Conservation (phyloP, 1,284 basidiomycete genomes). For the Ceratobasidium sp. region DNA sequence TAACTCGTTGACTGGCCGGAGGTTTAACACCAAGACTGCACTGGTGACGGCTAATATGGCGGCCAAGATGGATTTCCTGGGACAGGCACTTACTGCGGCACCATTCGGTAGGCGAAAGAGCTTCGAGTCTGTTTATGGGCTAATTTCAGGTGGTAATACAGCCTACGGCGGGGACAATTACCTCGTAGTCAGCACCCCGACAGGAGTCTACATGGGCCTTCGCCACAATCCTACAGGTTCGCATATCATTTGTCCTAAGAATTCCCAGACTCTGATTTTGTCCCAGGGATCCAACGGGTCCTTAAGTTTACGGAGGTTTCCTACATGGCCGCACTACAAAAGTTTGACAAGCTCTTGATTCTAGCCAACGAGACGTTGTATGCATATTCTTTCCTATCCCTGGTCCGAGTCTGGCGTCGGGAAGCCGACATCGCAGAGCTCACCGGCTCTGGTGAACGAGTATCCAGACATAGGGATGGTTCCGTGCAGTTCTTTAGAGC, state of each 20-base stretch:
- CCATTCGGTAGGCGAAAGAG: conserved; percentile 69
- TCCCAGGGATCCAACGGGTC: conserved; percentile 69
- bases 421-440: conserved; percentile 64
- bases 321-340: conserved; percentile 70
- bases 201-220: conserved; percentile 75
- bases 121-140: not conserved
- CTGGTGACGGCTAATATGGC: conserved; percentile 55
- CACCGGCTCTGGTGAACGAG: conserved; percentile 69
- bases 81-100: conserved; percentile 70
- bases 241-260: not conserved
- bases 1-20: conserved; percentile 69
- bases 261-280: conserved; percentile 7
- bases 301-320: conserved; percentile 66
- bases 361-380: conserved; percentile 69
- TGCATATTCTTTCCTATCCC: conserved; percentile 77
- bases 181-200: conserved; percentile 71
- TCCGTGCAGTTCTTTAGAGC: conserved; percentile 73
- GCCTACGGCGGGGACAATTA: conserved; percentile 67
- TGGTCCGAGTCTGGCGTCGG: conserved; percentile 70
- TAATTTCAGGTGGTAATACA: conserved; percentile 53
- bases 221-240: conserved; percentile 52
- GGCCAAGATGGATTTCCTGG: conserved; percentile 63
- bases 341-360: conserved; percentile 76
- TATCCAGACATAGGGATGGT: conserved; percentile 64
- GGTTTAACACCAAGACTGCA: conserved; percentile 67